Evolutionary conservation across 1,284 basidiomycete genomes (phyloP).

Genomic region (Trichosporon sp.): DNA sequence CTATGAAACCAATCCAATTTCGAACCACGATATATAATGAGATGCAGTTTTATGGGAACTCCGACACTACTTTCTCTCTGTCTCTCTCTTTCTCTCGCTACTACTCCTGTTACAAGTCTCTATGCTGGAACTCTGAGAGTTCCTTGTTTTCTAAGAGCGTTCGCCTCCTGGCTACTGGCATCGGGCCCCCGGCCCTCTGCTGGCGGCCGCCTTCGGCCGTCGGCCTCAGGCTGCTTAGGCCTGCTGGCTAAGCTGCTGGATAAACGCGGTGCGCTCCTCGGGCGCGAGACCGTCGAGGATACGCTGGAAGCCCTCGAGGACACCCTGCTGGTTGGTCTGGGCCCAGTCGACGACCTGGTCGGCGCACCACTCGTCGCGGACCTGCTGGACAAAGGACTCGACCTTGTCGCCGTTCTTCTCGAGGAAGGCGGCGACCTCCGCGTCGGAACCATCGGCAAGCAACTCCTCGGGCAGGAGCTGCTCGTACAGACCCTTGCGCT

Average conservation of each 20-base stretch:
- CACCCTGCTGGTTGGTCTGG: conserved; percentile 50
- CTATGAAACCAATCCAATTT: no score
- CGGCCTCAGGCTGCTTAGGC: not conserved
- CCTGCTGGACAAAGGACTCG: conserved; percentile 45
- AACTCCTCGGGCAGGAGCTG: conserved; percentile 50
- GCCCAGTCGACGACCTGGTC: conserved; percentile 50
- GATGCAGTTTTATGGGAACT: conserved; percentile 3
- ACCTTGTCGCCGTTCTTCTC: conserved; percentile 49
- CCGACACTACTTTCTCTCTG: not conserved
- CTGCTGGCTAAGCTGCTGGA: conserved; percentile 52
- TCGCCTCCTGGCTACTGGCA: no score
- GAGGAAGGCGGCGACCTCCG: conserved; percentile 54
- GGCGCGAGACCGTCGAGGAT: conserved; percentile 66
- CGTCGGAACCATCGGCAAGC: conserved; percentile 32
- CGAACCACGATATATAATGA: no score
- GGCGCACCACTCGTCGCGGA: conserved; percentile 50
- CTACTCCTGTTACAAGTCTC: conserved; percentile 12
- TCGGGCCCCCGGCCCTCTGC: no score
- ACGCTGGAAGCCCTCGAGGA: conserved; percentile 50
- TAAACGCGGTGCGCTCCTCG: conserved; percentile 69
- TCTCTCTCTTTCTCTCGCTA: not conserved
- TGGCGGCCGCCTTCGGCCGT: no score
- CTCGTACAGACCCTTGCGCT: conserved; percentile 49
- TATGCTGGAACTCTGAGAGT: not conserved
- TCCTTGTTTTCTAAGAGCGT: not conserved